Evolutionary conservation across 108 stramenopile species (phyloP).

Genomic region (Licmophora abbreviata): DNA sequence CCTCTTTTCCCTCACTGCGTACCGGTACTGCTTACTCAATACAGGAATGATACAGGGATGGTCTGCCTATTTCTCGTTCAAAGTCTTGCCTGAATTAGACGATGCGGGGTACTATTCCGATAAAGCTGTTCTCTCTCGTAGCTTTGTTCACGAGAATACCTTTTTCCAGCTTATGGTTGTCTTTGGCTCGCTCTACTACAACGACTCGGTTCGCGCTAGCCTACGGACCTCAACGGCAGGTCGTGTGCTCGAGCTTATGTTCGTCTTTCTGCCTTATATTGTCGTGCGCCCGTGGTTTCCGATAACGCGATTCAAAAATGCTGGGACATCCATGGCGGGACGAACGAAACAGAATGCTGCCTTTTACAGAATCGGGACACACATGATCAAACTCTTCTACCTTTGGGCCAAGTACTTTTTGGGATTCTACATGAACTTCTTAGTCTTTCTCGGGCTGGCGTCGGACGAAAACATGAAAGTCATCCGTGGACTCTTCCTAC

Average conservation of each 20-base stretch:
- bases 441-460: slow-evolving; percentile 18
- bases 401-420: slow-evolving; percentile 43
- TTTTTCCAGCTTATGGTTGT: slow-evolving; percentile 19
- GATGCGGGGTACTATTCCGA: slow-evolving; percentile 37
- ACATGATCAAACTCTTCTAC: slow-evolving; percentile 29
- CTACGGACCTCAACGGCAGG: slow-evolving; percentile 12
- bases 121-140: slow-evolving; percentile 24
- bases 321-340: slow-evolving; percentile 15
- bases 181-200: slow-evolving; percentile 27
- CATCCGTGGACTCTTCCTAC: slow-evolving; percentile 17
- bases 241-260: slow-evolving; percentile 14
- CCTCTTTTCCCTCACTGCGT: neutral
- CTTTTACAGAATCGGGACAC: slow-evolving; percentile 20
- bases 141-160: slow-evolving; percentile 34
- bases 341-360: slow-evolving; percentile 9
- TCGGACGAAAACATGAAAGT: slow-evolving; percentile 18
- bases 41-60: slow-evolving; percentile 23
- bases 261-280: slow-evolving; percentile 27
- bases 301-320: slow-evolving; percentile 22
- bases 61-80: slow-evolving; percentile 30
- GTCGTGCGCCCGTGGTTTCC: slow-evolving; percentile 26
- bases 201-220: slow-evolving; percentile 9
- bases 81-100: slow-evolving; percentile 27
- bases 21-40: neutral
- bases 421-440: slow-evolving; percentile 30